These are phyloP conservation scores for Basidiobolus meristosporus DNA, from an alignment of 371 early-diverging fungal species.

Conservation along the genomic window DNA sequence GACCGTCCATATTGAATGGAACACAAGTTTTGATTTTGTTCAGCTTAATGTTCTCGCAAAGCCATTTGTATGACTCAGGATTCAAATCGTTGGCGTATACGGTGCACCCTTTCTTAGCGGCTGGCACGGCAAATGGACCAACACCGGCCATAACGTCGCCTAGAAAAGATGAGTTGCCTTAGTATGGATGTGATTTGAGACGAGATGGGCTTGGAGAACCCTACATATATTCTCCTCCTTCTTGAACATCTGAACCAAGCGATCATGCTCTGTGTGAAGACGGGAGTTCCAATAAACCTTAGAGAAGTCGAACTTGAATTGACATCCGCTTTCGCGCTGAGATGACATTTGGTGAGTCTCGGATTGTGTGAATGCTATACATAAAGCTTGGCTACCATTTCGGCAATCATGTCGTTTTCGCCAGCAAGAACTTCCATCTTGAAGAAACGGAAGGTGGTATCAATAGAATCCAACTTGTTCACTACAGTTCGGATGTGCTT, in stretches of 20 bases:
- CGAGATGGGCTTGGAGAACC: slow-evolving; percentile 1
- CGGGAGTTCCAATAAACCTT: slow-evolving; percentile 99
- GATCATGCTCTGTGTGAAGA: slow-evolving; percentile 86
- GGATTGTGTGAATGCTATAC: background rate
- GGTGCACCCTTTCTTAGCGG: slow-evolving; percentile 60
- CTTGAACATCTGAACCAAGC: slow-evolving; percentile 62
- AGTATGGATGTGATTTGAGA: background rate
- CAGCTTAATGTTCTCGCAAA: slow-evolving; percentile 54
- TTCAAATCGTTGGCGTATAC: slow-evolving; percentile 98
- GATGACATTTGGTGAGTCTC: background rate
- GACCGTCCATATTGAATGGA: slow-evolving; percentile 74
- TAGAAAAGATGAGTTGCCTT: slow-evolving; percentile 7
- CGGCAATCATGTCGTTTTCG: slow-evolving; percentile 61
- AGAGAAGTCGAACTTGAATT: slow-evolving; percentile 88
- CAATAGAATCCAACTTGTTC: slow-evolving; percentile 87
- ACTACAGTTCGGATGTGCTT: slow-evolving; percentile 80
- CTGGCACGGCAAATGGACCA: slow-evolving; percentile 96
- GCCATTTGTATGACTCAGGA: slow-evolving; percentile 66
- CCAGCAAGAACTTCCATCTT: slow-evolving; percentile 94
- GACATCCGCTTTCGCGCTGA: slow-evolving; percentile 79
- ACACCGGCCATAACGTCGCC: slow-evolving; percentile 96
- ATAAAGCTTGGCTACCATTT: slow-evolving; percentile 33
- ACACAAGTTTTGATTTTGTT: slow-evolving; percentile 48
- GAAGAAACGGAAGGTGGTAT: slow-evolving; percentile 89
- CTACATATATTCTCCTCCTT: slow-evolving; percentile 55